phyloP scores from a whole-genome alignment of 257 asterid genomes.

The Paraleonurus japonicus region DNA sequence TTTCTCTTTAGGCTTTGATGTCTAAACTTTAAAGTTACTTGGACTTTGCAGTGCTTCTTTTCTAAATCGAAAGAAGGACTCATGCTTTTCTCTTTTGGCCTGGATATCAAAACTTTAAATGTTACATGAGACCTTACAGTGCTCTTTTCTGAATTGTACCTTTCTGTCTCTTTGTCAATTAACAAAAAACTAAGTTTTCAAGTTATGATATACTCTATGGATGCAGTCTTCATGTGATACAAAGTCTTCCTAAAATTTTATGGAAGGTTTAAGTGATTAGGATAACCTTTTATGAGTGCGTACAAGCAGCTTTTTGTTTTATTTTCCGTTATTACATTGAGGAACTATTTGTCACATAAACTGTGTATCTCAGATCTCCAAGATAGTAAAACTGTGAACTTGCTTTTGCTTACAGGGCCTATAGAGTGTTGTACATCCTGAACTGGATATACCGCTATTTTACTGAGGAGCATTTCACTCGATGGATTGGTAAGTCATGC shows the following conservation, averaged over 20 bases:
- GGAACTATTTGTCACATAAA: neutral
- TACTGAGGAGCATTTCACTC: constrained; percentile 61
- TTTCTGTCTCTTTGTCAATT: neutral
- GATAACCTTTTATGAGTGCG: neutral
- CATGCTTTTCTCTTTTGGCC: neutral
- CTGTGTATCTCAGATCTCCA: neutral
- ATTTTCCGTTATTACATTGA: neutral
- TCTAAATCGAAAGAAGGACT: neutral
- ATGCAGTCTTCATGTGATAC: constrained; percentile 6
- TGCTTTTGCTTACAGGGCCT: constrained; percentile 53
- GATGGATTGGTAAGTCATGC: constrained; percentile 81
- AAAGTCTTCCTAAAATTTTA: neutral
- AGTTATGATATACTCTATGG: neutral
- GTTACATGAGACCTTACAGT: neutral
- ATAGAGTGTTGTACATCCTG: constrained; percentile 82
- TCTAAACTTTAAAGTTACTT: neutral
- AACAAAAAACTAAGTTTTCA: neutral
- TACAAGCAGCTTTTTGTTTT: neutral
- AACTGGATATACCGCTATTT: constrained; percentile 96
- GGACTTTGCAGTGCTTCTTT: neutral
- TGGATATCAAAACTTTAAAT: neutral
- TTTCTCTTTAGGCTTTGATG: neutral
- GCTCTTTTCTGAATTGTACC: neutral
- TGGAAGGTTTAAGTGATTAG: constrained; percentile 1
- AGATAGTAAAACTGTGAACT: constrained; percentile 4